Evolutionary conservation across 352 stramenopile species (phyloP).

Genomic region (Pythium utonaiense): DNA sequence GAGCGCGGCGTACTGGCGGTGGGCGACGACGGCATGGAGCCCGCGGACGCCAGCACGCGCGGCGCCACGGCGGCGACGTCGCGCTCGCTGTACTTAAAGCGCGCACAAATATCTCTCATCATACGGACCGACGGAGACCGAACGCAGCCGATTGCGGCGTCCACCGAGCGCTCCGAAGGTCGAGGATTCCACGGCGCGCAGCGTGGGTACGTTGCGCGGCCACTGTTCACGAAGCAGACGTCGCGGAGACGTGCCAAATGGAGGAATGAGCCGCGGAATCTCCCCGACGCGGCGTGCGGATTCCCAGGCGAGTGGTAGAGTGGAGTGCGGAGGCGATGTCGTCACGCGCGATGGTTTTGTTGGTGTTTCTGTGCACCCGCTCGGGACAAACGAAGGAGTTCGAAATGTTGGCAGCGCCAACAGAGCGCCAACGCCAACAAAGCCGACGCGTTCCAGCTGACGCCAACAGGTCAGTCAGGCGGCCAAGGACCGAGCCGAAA

Average conservation of each 20-base stretch:
- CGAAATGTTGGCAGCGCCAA: background rate
- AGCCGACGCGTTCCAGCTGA: background rate
- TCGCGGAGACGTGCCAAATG: background rate
- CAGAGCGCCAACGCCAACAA: background rate
- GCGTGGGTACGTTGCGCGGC: background rate
- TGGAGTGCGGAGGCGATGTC: background rate
- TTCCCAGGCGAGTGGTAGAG: background rate
- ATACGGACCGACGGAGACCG: constrained; percentile 6
- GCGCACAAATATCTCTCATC: constrained; percentile 42
- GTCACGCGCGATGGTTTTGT: background rate
- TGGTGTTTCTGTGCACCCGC: background rate
- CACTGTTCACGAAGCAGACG: background rate
- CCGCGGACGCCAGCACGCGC: background rate
- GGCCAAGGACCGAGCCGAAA: background rate
- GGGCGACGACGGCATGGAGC: background rate
- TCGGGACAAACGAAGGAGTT: background rate
- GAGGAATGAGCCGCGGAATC: background rate
- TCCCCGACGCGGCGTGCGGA: background rate
- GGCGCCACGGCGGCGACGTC: background rate
- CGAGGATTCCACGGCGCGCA: background rate
- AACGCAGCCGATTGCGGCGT: constrained; percentile 12
- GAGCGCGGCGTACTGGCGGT: constrained; percentile 11
- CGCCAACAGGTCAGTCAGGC: background rate
- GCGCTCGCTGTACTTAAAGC: constrained; percentile 71
- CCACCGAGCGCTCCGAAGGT: background rate